phyloP scores from a whole-genome alignment of 176 grass and related monocot species.

The Eragrostis curvula region DNA sequence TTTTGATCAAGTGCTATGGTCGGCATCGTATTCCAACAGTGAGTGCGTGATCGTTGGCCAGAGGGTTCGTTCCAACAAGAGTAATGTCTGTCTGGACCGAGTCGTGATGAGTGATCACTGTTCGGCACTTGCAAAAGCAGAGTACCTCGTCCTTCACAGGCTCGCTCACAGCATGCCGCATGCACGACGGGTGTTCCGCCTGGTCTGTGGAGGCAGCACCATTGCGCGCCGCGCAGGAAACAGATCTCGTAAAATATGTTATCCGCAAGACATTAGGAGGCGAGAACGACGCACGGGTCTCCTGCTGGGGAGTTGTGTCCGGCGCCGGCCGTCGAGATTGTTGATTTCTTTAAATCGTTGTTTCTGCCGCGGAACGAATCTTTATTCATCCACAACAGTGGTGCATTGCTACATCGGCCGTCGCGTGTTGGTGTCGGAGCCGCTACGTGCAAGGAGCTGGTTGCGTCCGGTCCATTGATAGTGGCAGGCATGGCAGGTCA shows the following conservation, averaged over 20 bases:
- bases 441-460: neutral
- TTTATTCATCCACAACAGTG: neutral
- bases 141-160: too few species aligned
- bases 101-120: neutral
- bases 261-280: neutral
- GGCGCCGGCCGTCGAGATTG: neutral
- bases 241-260: neutral
- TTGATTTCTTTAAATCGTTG: neutral
- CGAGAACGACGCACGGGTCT: neutral
- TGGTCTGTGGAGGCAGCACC: neutral
- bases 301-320: neutral
- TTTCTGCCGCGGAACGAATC: neutral
- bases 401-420: neutral
- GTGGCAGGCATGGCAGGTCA: neutral
- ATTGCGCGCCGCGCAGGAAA: neutral
- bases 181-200: neutral
- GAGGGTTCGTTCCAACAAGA: too few species aligned
- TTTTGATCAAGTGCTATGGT: neutral
- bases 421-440: neutral
- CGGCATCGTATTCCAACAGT: neutral
- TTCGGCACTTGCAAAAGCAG: neutral
- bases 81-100: too few species aligned
- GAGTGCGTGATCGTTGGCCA: neutral
- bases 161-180: neutral
- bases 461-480: neutral